A percentile compares a stretch with the other conserved stretches of the same genome.
phyloP scores from a whole-genome alignment of 371 early-diverging fungal species.

The Thermomucor indicae-seudaticae region DNA sequence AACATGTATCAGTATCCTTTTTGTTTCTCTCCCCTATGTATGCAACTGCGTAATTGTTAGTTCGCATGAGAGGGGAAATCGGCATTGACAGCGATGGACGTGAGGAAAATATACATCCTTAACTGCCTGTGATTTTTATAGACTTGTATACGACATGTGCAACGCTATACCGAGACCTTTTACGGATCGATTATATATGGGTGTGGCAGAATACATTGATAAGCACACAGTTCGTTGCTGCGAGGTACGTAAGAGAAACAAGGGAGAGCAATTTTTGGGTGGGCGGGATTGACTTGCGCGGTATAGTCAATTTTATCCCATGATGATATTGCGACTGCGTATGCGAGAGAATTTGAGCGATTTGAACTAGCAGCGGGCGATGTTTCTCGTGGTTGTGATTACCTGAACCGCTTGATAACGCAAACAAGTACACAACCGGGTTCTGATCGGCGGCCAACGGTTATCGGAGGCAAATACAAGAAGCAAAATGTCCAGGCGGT shows the following conservation, averaged over 20 bases:
- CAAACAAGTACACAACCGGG: slow-evolving; percentile 15
- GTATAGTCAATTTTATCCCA: slow-evolving; percentile 53
- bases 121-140: slow-evolving; percentile 5
- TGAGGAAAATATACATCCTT: background rate
- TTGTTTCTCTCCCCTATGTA: too few relatives aligned
- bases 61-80: too few relatives aligned
- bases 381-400: slow-evolving; percentile 67
- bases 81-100: slow-evolving; percentile 1
- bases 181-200: slow-evolving; percentile 64
- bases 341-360: slow-evolving; percentile 68
- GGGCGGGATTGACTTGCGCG: background rate
- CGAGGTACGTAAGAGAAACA: slow-evolving; percentile 35
- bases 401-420: slow-evolving; percentile 64
- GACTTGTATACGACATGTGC: slow-evolving; percentile 59
- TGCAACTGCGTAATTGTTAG: too few relatives aligned
- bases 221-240: slow-evolving; percentile 51
- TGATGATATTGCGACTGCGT: slow-evolving; percentile 70
- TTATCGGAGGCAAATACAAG: slow-evolving; percentile 49
- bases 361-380: slow-evolving; percentile 64
- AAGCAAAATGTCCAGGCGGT: slow-evolving; percentile 70
- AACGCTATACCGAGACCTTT: slow-evolving; percentile 73
- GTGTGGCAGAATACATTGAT: slow-evolving; percentile 66
- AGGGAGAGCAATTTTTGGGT: background rate
- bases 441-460: slow-evolving; percentile 36
- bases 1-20: slow-evolving; percentile 65